Percentiles rank a stretch among this genome's conserved stretches.
These are phyloP conservation scores for Chrysanthemum lavandulifolium DNA, from an alignment of 129 eudicot species.

Conservation along the genomic window DNA sequence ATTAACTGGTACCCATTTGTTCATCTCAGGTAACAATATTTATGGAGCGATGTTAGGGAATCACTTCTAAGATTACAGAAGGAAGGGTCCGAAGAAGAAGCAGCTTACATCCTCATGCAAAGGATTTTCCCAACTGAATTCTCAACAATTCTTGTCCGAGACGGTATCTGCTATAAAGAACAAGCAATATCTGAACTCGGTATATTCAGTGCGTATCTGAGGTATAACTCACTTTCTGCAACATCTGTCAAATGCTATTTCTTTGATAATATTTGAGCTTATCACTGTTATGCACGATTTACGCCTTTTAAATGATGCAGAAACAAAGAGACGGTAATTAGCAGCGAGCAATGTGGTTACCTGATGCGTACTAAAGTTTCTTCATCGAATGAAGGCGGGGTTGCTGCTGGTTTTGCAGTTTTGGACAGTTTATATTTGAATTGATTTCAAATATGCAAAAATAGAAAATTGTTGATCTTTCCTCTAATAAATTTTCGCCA, in stretches of 20 bases:
- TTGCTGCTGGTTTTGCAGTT: constrained; percentile 96
- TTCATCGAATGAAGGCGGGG: constrained; percentile 96
- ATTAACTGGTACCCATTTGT: background rate
- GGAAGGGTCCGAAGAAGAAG: constrained; percentile 78
- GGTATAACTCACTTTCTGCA: constrained; percentile 40
- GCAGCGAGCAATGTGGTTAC: constrained; percentile 67
- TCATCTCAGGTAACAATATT: constrained; percentile 73
- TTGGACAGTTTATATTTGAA: constrained; percentile 82
- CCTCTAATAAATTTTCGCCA: constrained; percentile 11
- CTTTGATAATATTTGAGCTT: background rate
- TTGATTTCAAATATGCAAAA: constrained; percentile 28
- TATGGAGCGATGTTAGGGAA: constrained; percentile 76
- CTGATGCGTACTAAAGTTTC: constrained; percentile 94
- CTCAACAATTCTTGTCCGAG: constrained; percentile 69
- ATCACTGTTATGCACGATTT: background rate
- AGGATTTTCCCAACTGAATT: constrained; percentile 74
- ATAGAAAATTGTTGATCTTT: constrained; percentile 1
- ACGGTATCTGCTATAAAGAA: constrained; percentile 71
- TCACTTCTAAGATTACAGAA: constrained; percentile 57
- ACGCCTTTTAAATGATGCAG: constrained; percentile 37
- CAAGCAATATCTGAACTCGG: constrained; percentile 89
- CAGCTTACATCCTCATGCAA: constrained; percentile 97
- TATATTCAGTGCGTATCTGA: constrained; percentile 70
- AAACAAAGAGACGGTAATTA: constrained; percentile 56
- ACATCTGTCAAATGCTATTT: background rate